These are phyloP conservation scores for Yamadazyma sp. DNA, from an alignment of 805 yeast genomes.

Conservation along the genomic window DNA sequence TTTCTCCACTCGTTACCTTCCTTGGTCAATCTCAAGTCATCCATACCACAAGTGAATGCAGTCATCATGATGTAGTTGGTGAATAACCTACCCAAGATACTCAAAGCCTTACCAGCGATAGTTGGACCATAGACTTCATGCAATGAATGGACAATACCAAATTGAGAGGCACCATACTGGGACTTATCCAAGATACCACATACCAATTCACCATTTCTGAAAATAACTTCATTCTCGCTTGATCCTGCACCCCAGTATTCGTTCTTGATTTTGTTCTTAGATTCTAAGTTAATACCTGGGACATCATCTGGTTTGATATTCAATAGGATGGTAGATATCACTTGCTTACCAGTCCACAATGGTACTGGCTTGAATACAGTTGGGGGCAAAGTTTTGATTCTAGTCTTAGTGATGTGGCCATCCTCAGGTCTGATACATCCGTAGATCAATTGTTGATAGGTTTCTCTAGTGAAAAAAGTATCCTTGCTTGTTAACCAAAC, in stretches of 20 bases:
- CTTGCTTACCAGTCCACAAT: slow-evolving; percentile 97
- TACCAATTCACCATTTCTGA: slow-evolving; percentile 82
- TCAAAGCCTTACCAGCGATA: slow-evolving; percentile 83
- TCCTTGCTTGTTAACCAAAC: slow-evolving; percentile 97
- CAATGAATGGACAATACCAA: slow-evolving; percentile 93
- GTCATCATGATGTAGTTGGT: slow-evolving; percentile 90
- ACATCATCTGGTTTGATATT: slow-evolving; percentile 84
- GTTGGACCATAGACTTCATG: slow-evolving; percentile 94
- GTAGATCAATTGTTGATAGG: slow-evolving; percentile 90
- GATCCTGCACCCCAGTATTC: slow-evolving; percentile 93
- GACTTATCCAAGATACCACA: slow-evolving; percentile 96
- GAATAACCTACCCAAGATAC: slow-evolving; percentile 92
- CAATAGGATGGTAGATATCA: slow-evolving; percentile 85
- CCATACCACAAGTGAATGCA: slow-evolving; percentile 99
- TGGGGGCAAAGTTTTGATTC: slow-evolving; percentile 82
- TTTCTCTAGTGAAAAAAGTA: slow-evolving; percentile 83
- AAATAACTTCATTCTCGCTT: slow-evolving; percentile 79
- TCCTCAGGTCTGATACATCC: slow-evolving; percentile 97
- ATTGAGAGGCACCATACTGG: slow-evolving; percentile 97
- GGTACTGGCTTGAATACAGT: slow-evolving; percentile 83
- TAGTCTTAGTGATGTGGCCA: slow-evolving; percentile 77
- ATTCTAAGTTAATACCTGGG: slow-evolving; percentile 85
- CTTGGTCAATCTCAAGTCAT: slow-evolving; percentile 85
- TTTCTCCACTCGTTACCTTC: slow-evolving; percentile 91
- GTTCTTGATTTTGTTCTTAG: slow-evolving; percentile 86